These are phyloP conservation scores for Phaffia rhodozyma DNA, from an alignment of 1,284 basidiomycete species.

Conservation along the genomic window DNA sequence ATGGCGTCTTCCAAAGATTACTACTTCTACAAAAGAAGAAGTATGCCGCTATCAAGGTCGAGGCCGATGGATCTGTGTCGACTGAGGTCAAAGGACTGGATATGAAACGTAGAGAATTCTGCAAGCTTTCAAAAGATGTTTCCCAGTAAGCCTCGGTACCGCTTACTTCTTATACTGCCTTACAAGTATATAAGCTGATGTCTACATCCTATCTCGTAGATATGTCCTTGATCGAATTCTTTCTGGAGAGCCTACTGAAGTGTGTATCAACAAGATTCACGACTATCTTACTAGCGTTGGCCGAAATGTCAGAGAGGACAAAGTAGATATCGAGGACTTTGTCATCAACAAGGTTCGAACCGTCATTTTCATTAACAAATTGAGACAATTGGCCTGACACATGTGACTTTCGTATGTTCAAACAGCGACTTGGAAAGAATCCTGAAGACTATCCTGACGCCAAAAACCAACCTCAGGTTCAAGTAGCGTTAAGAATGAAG, in stretches of 20 bases:
- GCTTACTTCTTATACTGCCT: background rate
- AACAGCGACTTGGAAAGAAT: constrained; percentile 78
- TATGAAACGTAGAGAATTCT: constrained; percentile 98
- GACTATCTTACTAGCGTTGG: constrained; percentile 72
- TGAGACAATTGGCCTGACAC: background rate
- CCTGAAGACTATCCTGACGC: constrained; percentile 93
- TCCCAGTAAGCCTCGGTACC: constrained; percentile 55
- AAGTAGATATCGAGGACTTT: constrained; percentile 77
- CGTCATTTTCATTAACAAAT: background rate
- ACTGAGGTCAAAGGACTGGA: constrained; percentile 95
- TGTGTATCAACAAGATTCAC: constrained; percentile 82
- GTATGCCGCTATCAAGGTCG: constrained; percentile 92
- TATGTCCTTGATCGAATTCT: constrained; percentile 81
- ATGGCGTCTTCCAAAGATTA: constrained; percentile 85
- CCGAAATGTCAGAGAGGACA: constrained; percentile 61
- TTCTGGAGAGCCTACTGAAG: constrained; percentile 81
- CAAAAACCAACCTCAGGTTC: constrained; percentile 90
- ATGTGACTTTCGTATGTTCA: background rate
- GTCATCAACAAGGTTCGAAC: constrained; percentile 72
- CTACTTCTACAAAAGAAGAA: constrained; percentile 97
- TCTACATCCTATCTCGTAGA: constrained; percentile 36
- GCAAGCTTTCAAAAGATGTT: constrained; percentile 76
- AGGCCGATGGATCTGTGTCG: constrained; percentile 58
- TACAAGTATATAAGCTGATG: background rate
- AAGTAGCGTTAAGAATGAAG: constrained; percentile 88